Evolutionary conservation across 2,329 filamentous ascomycete species (phyloP).

Genomic region (Sporothrix phasma): DNA sequence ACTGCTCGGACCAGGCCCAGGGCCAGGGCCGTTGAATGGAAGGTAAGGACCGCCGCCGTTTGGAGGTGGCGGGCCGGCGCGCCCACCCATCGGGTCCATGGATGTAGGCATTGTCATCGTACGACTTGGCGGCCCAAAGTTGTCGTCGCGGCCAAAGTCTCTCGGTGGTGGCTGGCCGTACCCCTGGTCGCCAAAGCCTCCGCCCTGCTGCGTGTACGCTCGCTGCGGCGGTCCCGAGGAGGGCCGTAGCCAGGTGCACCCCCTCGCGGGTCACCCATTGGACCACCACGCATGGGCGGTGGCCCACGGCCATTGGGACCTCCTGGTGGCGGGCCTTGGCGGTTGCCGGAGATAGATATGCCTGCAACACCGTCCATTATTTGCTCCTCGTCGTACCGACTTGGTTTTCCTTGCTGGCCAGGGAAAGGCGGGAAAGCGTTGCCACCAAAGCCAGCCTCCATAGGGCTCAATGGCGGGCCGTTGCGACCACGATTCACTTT

Average conservation of each 20-base stretch:
- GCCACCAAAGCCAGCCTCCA: slow-evolving; percentile 30
- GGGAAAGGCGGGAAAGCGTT: slow-evolving; percentile 35
- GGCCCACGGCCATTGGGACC: slow-evolving; percentile 12
- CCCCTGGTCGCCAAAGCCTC: slow-evolving; percentile 23
- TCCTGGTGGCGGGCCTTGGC: slow-evolving; percentile 19
- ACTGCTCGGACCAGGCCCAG: slow-evolving; percentile 1
- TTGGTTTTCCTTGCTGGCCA: slow-evolving; percentile 30
- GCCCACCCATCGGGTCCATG: slow-evolving; percentile 34
- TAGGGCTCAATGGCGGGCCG: slow-evolving; percentile 20
- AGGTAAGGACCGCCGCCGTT: slow-evolving; percentile 20
- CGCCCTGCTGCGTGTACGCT: slow-evolving; percentile 20
- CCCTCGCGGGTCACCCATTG: slow-evolving; percentile 19
- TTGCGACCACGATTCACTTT: slow-evolving; percentile 25
- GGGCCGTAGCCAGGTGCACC: slow-evolving; percentile 20
- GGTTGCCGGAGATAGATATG: slow-evolving; percentile 29
- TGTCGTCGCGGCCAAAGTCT: slow-evolving; percentile 31
- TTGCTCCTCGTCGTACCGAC: slow-evolving; percentile 32
- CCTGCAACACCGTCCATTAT: slow-evolving; percentile 34
- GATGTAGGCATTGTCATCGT: slow-evolving; percentile 52
- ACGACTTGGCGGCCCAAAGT: slow-evolving; percentile 42
- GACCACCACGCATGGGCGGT: slow-evolving; percentile 25
- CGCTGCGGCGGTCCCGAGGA: slow-evolving; percentile 16
- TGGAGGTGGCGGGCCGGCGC: slow-evolving; percentile 30
- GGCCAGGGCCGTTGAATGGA: slow-evolving; percentile 34
- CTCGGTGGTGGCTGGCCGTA: slow-evolving; percentile 23